Conservation (phyloP, 345 rosid species). For the Bruguiera parviflora region DNA sequence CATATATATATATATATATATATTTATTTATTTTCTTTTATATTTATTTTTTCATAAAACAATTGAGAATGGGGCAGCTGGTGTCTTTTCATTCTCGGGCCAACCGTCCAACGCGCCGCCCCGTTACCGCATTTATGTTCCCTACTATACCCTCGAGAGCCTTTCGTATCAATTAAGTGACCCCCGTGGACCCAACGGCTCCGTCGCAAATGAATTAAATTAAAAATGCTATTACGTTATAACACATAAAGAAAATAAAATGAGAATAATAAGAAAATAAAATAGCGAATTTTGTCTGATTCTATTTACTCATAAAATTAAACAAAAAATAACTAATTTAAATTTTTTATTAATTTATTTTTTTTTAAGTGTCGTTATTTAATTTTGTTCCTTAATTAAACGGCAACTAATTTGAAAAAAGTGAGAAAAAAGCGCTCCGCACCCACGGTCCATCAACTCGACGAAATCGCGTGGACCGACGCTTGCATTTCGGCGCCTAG, state of each 20-base stretch:
- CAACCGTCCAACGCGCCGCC: slow-evolving; percentile 21
- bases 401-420: slow-evolving; percentile 24
- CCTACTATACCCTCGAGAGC: slow-evolving; percentile 15
- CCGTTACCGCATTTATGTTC: neutral
- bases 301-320: too few relatives aligned
- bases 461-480: slow-evolving; percentile 41
- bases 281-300: too few relatives aligned
- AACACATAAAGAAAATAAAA: too few relatives aligned
- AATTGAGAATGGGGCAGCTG: neutral
- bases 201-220: slow-evolving; percentile 6
- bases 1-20: too few relatives aligned
- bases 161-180: slow-evolving; percentile 12
- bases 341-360: neutral
- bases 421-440: slow-evolving; percentile 13
- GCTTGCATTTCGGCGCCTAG: slow-evolving; percentile 31
- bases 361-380: too few relatives aligned
- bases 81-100: neutral
- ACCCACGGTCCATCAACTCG: neutral
- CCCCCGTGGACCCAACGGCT: neutral
- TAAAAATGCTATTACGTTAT: too few relatives aligned
- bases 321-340: neutral
- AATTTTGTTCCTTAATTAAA: neutral
- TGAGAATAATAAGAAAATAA: too few relatives aligned
- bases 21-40: too few relatives aligned
- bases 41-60: neutral